Conservation (phyloP, 2,329 filamentous ascomycete species). For the Tolypocladium sp. region DNA sequence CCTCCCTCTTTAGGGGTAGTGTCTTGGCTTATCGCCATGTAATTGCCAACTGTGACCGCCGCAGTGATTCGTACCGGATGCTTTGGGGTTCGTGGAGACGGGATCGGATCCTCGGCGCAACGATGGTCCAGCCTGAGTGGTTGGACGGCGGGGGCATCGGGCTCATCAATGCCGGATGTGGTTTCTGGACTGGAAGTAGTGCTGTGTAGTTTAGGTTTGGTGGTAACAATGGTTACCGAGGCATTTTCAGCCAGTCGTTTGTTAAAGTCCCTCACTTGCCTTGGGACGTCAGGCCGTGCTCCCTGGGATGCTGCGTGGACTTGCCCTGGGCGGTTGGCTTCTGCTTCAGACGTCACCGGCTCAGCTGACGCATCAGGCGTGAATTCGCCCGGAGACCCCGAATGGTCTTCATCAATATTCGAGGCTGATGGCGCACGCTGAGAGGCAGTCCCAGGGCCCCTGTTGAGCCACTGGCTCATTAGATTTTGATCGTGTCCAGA, state of each 20-base stretch:
- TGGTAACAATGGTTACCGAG: background rate
- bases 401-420: background rate
- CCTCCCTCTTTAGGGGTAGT: background rate
- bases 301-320: background rate
- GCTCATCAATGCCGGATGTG: background rate
- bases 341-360: background rate
- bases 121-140: background rate
- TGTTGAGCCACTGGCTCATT: background rate
- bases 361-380: background rate
- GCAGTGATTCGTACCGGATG: background rate
- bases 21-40: background rate
- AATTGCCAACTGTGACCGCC: background rate
- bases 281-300: background rate
- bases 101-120: background rate
- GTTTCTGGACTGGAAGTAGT: background rate
- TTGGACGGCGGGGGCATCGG: background rate
- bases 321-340: background rate
- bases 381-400: background rate
- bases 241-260: background rate
- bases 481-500: background rate
- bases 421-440: background rate
- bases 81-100: background rate
- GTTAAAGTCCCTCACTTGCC: background rate
- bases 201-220: background rate
- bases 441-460: background rate